Percentiles rank a stretch among this genome's conserved stretches.
Evolutionary conservation across 352 stramenopile genomes (phyloP).

Genomic region (Aphanomyces astaci): DNA sequence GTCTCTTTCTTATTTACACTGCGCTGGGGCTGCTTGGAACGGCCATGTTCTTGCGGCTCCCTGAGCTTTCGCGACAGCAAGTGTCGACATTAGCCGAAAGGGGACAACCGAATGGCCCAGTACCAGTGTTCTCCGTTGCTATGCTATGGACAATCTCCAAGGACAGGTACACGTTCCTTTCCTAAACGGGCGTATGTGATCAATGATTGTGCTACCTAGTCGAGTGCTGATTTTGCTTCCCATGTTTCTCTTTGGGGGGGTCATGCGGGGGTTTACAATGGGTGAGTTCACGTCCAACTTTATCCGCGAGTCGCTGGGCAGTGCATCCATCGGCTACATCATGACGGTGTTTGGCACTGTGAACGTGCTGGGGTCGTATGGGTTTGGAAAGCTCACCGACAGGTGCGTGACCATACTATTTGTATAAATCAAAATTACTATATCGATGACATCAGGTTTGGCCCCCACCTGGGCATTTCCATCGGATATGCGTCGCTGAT

Average conservation of each 20-base stretch:
- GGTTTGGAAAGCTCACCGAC: constrained; percentile 8
- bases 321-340: constrained; percentile 16
- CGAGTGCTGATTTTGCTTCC: constrained; percentile 6
- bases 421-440: no score
- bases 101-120: no score
- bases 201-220: no score
- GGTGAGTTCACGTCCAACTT: constrained; percentile 20
- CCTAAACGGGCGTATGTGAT: no score
- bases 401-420: background rate
- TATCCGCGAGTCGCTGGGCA: constrained; percentile 15
- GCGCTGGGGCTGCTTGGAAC: no score
- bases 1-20: no score
- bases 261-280: constrained; percentile 17
- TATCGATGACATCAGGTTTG: constrained; percentile 13
- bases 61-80: no score
- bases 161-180: background rate
- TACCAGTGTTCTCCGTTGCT: no score
- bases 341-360: constrained; percentile 12
- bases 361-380: constrained; percentile 8
- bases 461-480: background rate
- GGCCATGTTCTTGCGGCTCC: no score
- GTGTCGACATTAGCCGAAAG: no score
- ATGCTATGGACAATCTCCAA: no score
- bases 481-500: background rate
- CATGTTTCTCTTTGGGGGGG: constrained; percentile 9